Conservation (phyloP, 2,329 filamentous ascomycete genomes). For the Aureobasidium vineae region DNA sequence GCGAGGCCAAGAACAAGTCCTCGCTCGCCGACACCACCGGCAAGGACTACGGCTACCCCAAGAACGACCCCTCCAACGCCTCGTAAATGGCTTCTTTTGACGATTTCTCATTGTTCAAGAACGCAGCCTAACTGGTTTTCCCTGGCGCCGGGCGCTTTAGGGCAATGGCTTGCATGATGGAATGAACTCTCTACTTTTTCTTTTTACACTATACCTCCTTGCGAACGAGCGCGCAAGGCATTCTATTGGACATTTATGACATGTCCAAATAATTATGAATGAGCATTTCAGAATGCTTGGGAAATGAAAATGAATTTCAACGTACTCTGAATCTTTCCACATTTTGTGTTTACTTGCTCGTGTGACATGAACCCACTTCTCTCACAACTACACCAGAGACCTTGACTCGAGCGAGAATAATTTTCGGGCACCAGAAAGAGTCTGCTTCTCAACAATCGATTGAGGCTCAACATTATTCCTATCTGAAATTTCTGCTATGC, state of each 20-base stretch:
- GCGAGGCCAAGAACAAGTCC: constrained; percentile 46
- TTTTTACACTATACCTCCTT: not conserved
- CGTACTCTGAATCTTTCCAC: not conserved
- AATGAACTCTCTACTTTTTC: not conserved
- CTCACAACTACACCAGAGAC: no score
- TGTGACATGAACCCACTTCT: not conserved
- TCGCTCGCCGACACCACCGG: constrained; percentile 44
- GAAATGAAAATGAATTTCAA: constrained; percentile 20
- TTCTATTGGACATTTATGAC: not conserved
- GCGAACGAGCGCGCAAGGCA: constrained; percentile 24
- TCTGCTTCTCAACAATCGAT: not conserved
- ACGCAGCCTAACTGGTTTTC: not conserved
- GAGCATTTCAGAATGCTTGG: constrained; percentile 17
- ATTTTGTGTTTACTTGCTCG: not conserved
- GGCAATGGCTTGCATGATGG: constrained; percentile 16
- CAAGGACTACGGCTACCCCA: constrained; percentile 46
- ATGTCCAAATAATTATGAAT: not conserved
- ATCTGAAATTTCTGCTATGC: not conserved
- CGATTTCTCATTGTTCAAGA: constrained; percentile 2
- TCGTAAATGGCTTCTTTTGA: constrained; percentile 15
- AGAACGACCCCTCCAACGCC: constrained; percentile 41
- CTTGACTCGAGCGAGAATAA: no score
- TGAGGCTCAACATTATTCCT: constrained; percentile 5
- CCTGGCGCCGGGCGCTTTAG: constrained; percentile 20
- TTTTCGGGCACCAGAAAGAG: no score